These are phyloP conservation scores for Crithidia sp. DNA, from an alignment of 208 protist species.

Conservation along the genomic window DNA sequence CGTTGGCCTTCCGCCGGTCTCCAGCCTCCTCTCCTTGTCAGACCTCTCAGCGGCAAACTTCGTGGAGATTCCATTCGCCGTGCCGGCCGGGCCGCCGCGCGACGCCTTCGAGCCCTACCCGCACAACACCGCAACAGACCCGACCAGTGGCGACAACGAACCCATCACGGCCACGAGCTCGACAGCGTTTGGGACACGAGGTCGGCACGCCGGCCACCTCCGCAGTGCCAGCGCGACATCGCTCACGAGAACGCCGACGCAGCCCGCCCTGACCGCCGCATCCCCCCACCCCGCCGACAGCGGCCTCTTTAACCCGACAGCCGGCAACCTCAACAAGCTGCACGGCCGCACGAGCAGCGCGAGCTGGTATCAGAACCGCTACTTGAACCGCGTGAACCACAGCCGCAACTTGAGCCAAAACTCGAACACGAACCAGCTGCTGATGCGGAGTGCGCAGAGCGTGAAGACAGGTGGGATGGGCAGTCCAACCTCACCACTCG, in stretches of 20 bases:
- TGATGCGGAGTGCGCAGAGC: not conserved
- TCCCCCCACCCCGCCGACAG: not conserved
- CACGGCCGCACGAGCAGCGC: constrained; percentile 69
- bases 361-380: constrained; percentile 62
- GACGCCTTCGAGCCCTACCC: constrained; percentile 14
- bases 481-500: not conserved
- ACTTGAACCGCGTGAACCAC: constrained; percentile 41
- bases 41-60: constrained; percentile 26
- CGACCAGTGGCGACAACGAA: not conserved
- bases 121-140: not conserved
- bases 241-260: not conserved
- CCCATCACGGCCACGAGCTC: constrained; percentile 8
- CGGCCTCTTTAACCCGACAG: not conserved
- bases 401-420: constrained; percentile 27
- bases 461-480: not conserved
- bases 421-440: not conserved
- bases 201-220: not conserved
- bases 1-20: not conserved
- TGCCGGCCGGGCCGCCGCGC: constrained; percentile 19
- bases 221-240: constrained; percentile 15
- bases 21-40: constrained; percentile 7
- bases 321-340: constrained; percentile 10
- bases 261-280: not conserved
- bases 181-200: not conserved
- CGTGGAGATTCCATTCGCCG: constrained; percentile 36